Conservation (phyloP, 2,329 filamentous ascomycete species). For the Cordyceps fumosorosea region DNA sequence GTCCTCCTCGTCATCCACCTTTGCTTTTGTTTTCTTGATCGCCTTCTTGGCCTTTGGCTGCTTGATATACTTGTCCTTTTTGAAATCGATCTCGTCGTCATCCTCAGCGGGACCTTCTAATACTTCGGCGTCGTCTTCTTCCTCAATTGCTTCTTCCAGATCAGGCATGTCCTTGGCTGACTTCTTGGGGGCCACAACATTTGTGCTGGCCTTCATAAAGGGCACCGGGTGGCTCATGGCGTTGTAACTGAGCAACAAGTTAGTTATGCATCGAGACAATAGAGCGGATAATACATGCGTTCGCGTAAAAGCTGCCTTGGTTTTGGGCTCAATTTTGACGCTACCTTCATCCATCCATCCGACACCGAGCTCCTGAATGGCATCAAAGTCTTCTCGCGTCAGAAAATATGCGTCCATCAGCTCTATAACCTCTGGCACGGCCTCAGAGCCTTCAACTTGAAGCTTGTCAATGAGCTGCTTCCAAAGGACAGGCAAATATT, state of each 20-base stretch:
- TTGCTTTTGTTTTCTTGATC: slow-evolving; percentile 34
- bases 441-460: slow-evolving; percentile 72
- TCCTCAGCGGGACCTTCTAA: slow-evolving; percentile 56
- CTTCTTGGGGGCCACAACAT: slow-evolving; percentile 65
- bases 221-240: slow-evolving; percentile 78
- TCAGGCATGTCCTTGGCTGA: slow-evolving; percentile 73
- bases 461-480: slow-evolving; percentile 68
- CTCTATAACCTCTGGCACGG: slow-evolving; percentile 76
- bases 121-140: slow-evolving; percentile 70
- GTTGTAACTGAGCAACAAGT: slow-evolving; percentile 63
- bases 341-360: slow-evolving; percentile 72
- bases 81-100: slow-evolving; percentile 73
- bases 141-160: slow-evolving; percentile 91
- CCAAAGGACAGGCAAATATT: slow-evolving; percentile 89
- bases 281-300: slow-evolving; percentile 50
- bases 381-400: slow-evolving; percentile 91
- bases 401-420: slow-evolving; percentile 97
- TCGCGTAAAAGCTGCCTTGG: slow-evolving; percentile 85
- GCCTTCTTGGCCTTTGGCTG: slow-evolving; percentile 66
- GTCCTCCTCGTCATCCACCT: slow-evolving; percentile 42
- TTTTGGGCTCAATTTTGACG: slow-evolving; percentile 74
- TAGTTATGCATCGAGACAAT: background rate
- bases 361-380: slow-evolving; percentile 83
- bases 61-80: slow-evolving; percentile 95
- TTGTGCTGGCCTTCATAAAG: slow-evolving; percentile 84